These are phyloP conservation scores for Kondoa subrosea DNA, from an alignment of 768 basidiomycete genomes.

Conservation along the genomic window DNA sequence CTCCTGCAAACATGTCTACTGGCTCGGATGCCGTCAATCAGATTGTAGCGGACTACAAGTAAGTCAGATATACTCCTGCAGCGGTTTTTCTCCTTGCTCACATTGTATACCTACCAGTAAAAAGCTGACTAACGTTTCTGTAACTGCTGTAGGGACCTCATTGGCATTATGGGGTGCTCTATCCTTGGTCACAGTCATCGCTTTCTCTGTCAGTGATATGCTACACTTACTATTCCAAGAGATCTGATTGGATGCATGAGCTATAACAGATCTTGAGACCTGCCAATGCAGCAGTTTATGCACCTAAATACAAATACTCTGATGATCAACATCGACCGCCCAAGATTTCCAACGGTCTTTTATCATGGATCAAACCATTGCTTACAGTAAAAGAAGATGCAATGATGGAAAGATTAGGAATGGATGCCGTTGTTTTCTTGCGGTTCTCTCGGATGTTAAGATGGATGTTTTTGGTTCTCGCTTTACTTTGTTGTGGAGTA, in stretches of 20 bases:
- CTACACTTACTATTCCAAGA: too few relatives aligned
- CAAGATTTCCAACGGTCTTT: slow-evolving; percentile 59
- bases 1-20: too few relatives aligned
- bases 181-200: neutral
- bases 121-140: neutral
- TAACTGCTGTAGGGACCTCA: neutral
- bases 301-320: slow-evolving; percentile 27
- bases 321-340: slow-evolving; percentile 35
- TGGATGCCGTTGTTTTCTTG: slow-evolving; percentile 83
- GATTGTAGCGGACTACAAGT: too few relatives aligned
- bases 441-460: slow-evolving; percentile 64
- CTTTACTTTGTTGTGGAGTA: slow-evolving; percentile 48
- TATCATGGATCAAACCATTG: slow-evolving; percentile 45
- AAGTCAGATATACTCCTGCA: too few relatives aligned
- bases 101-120: too few relatives aligned
- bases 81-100: too few relatives aligned
- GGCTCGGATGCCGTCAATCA: too few relatives aligned
- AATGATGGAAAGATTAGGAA: slow-evolving; percentile 52
- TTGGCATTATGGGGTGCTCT: neutral
- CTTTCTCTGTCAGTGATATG: too few relatives aligned
- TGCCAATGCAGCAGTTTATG: slow-evolving; percentile 40
- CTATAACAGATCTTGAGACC: slow-evolving; percentile 67
- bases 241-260: too few relatives aligned
- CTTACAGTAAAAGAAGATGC: slow-evolving; percentile 20
- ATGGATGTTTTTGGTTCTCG: slow-evolving; percentile 43